Base-by-base conservation (phyloP, 78 protist genomes). In the Neovahlkampfia damariscottae region DNA sequence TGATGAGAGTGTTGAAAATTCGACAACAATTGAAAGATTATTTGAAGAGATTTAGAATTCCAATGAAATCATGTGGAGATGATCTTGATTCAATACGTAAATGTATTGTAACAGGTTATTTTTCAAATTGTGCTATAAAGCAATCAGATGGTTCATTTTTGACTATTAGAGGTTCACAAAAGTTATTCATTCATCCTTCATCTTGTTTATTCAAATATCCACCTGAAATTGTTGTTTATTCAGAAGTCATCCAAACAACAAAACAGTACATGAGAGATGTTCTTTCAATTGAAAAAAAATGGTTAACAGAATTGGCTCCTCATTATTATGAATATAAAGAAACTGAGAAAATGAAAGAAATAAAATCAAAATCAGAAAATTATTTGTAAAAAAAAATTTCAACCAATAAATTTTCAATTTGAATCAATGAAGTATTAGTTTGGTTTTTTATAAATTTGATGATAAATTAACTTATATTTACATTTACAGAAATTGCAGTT, bases 201-300 rank as follows among this genome's bases (percentile, higher is more conserved):
- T n/a, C 34, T 19, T 19, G 19, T n/a, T 50, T 50, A 19, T 50
- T 50, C 62, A 50, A 50, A 19, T 50, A 50, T 19, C 34, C 79
- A 6, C 79, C 79, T 30, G 77, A 5, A 31, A 67, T 7, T 29
- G 7, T 76, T 10, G 29, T 76, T 50, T 76, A 41, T 62, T 6
- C 37, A 5, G 79, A 76, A 38, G 29, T 76, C 41, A 36, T 76
- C 5, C 70, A 76, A 6, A 76, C 79, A 5, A 29, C 30, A 28
- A 5, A 62, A 29, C 50, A 76, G 79, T 76, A 76, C 72, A 35
- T 68, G 19, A 50, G 19, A 19, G 19, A 50, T 50, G 62, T 50
- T 19, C 19, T 19, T 19, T n/a, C 19, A 19, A 50, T 50, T 50
- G 62, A 50, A n/a, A 19, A 19, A 50, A 19, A 50, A 19, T 50